Evolutionary conservation across 2,329 filamentous ascomycete genomes (phyloP).

Genomic region (Microdochium paspali): DNA sequence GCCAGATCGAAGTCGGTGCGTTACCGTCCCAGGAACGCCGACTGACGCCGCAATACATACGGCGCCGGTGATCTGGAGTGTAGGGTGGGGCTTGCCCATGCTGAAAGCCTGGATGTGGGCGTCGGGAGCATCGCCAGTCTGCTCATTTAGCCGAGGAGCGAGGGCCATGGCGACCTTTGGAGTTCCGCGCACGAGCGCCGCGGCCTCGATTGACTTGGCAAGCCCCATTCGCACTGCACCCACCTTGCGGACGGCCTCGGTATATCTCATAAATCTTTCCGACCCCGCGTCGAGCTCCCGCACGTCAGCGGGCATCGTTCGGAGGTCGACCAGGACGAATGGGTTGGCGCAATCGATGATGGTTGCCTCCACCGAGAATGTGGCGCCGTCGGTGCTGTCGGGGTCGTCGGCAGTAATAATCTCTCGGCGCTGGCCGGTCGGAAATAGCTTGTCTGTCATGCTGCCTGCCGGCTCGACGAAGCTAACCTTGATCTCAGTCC

Average conservation of each 20-base stretch:
- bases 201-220: constrained; percentile 24
- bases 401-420: constrained; percentile 26
- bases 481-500: constrained; percentile 43
- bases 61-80: constrained; percentile 41
- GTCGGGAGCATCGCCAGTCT: constrained; percentile 15
- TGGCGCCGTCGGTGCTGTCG: constrained; percentile 12
- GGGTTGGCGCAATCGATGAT: constrained; percentile 28
- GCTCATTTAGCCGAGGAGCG: constrained; percentile 3
- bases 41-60: constrained; percentile 36
- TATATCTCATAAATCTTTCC: constrained; percentile 3
- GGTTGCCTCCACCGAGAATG: constrained; percentile 13
- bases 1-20: background rate
- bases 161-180: constrained; percentile 51
- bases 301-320: constrained; percentile 30
- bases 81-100: constrained; percentile 40
- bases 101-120: constrained; percentile 35
- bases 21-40: constrained; percentile 29
- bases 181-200: constrained; percentile 18
- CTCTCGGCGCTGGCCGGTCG: constrained; percentile 42
- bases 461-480: constrained; percentile 52
- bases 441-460: constrained; percentile 48
- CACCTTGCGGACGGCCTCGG: constrained; percentile 42
- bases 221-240: constrained; percentile 52
- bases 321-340: constrained; percentile 38
- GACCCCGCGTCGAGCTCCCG: constrained; percentile 8